Evolutionary conservation across 2,329 filamentous ascomycete species (phyloP), one percentile per base, ranked within the genome.

Genomic region (Arthrobotrys sphaeroides): DNA sequence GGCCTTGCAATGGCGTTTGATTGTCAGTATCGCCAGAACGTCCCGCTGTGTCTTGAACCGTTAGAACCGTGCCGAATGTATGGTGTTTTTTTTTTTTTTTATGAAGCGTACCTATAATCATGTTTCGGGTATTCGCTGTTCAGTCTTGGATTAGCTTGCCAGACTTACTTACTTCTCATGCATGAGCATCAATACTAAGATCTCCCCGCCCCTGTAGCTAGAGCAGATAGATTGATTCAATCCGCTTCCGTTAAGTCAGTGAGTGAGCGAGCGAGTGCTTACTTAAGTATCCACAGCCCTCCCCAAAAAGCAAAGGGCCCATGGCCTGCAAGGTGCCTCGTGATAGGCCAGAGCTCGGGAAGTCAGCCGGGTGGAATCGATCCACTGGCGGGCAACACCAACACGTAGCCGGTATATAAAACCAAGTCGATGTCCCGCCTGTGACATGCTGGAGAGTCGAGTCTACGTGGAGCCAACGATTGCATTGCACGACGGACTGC

Each of bases 311-410:
- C 28, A 55, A 55, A 55, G 16, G 28, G 36, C 28, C 28, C 49
- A 22, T 55, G 49, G 28, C 16, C 49, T 36, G 49, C 28, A 55
- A 18, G 6, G 6, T 33, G 47, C 49, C 49, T 55, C 49, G 49
- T 55, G 49, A 55, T 55, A 55, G 31, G 16, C 49, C 49, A 26
- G 13, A 38, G 28, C 31, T 7, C 10, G 49, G 49, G 26, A 33
- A 33, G 47, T 53, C 26, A 53, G 47, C 26, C 26, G 26, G 47
- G 47, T 26, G 47, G 40, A 33, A 36, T 36, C 28, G 31, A 55
- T 55, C 49, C 49, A 55, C 49, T 55, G 49, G 28, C 28, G 22
- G 49, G 26, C 49, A 55, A 55, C 49, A 38, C 49, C 49, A 55
- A 55, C 49, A 38, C 49, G 49, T 55, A 55, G 49, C 18, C 49